These are phyloP conservation scores for Dendrothele bispora DNA, from an alignment of 768 basidiomycete species.

Conservation along the genomic window DNA sequence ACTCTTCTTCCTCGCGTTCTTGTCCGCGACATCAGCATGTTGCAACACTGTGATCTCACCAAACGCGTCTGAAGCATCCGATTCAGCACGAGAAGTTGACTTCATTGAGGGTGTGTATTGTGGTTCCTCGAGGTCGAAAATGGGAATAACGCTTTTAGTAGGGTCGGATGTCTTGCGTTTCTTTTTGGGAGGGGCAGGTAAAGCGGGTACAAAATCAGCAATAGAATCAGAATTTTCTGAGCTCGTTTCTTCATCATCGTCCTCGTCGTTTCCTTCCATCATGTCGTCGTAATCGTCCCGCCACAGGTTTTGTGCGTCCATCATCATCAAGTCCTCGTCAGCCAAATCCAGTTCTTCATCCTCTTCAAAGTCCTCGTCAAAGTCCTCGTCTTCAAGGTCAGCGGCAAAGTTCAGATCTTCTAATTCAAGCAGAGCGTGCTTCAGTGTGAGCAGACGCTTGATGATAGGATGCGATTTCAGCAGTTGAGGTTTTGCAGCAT, in stretches of 20 bases:
- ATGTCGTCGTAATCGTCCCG: conserved; percentile 34
- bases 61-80: conserved; percentile 47
- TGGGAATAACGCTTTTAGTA: conserved; percentile 26
- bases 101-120: conserved; percentile 51
- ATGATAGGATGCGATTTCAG: conserved; percentile 74
- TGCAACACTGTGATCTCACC: conserved; percentile 76
- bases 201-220: conserved; percentile 39
- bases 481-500: conserved; percentile 57
- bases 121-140: conserved; percentile 83
- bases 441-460: conserved; percentile 75
- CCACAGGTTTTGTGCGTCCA: conserved; percentile 46
- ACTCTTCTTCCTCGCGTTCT: conserved; percentile 75
- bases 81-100: conserved; percentile 22
- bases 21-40: conserved; percentile 78
- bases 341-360: conserved; percentile 19
- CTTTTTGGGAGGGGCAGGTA: conserved; percentile 49
- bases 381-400: conserved; percentile 48
- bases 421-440: conserved; percentile 76
- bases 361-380: conserved; percentile 41
- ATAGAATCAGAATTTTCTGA: conserved; percentile 62
- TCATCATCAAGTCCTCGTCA: conserved; percentile 33
- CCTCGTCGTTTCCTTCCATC: conserved; percentile 15
- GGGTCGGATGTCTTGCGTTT: conserved; percentile 48
- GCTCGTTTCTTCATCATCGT: conserved; percentile 32
- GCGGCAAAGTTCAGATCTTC: conserved; percentile 80